Percentiles rank a stretch among this genome's conserved stretches.
These are phyloP conservation scores for Phytophthora colocasiae DNA, from an alignment of 352 stramenopile genomes.

Conservation along the genomic window DNA sequence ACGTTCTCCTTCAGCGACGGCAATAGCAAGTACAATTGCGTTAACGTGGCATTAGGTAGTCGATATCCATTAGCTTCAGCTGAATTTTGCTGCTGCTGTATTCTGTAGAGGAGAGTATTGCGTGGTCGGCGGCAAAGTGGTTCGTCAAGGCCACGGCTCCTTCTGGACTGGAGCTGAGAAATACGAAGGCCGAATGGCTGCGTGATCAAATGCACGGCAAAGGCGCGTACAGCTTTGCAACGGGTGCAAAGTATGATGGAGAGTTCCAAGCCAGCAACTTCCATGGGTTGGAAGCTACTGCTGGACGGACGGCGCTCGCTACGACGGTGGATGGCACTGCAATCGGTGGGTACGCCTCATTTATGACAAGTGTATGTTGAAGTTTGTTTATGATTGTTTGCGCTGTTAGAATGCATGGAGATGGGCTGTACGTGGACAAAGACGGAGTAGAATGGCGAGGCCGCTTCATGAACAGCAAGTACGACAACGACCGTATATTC, in stretches of 20 bases:
- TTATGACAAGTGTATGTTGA: slow-evolving; percentile 19
- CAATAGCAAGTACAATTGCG: slow-evolving; percentile 64
- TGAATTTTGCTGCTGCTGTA: background rate
- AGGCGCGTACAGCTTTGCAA: slow-evolving; percentile 72
- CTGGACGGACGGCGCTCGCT: slow-evolving; percentile 73
- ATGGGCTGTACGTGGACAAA: slow-evolving; percentile 74
- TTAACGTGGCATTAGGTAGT: slow-evolving; percentile 10
- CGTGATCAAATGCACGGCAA: slow-evolving; percentile 75
- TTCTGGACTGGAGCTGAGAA: slow-evolving; percentile 64
- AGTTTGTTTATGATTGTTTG: slow-evolving; percentile 24
- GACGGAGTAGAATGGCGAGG: slow-evolving; percentile 78
- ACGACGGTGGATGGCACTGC: slow-evolving; percentile 63
- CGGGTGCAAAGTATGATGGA: slow-evolving; percentile 77
- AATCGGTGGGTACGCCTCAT: slow-evolving; percentile 40
- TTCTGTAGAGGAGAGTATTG: slow-evolving; percentile 57
- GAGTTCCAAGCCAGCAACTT: slow-evolving; percentile 74
- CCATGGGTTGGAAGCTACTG: slow-evolving; percentile 68
- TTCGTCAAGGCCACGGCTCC: slow-evolving; percentile 61
- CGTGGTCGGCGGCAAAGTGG: slow-evolving; percentile 37
- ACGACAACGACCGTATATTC: slow-evolving; percentile 85
- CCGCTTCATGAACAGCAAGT: slow-evolving; percentile 84
- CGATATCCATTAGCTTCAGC: slow-evolving; percentile 6
- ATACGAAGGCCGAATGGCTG: slow-evolving; percentile 71
- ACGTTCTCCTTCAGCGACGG: slow-evolving; percentile 77
- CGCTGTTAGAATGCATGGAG: slow-evolving; percentile 75